These are phyloP conservation scores for Trypanosomatidae sp. DNA, from an alignment of 208 protist genomes.

Conservation along the genomic window DNA sequence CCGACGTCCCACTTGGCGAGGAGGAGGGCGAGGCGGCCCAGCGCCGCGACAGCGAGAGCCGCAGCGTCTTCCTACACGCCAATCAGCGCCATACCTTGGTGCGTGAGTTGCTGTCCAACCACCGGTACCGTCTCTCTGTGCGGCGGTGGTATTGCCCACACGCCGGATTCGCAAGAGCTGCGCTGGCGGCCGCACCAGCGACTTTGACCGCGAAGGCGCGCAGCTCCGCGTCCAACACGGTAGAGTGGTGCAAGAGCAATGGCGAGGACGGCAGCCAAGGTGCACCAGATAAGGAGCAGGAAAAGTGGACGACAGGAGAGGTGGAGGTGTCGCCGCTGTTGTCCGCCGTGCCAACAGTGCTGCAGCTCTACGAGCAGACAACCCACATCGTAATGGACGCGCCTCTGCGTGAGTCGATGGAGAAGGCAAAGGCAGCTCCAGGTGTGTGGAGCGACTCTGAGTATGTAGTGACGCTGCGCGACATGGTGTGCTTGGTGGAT, in stretches of 20 bases:
- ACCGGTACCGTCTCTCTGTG: conserved; percentile 79
- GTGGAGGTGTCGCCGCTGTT: not conserved
- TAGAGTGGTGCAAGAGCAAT: not conserved
- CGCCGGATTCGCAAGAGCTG: conserved; percentile 38
- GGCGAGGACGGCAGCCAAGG: not conserved
- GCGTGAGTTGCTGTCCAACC: conserved; percentile 70
- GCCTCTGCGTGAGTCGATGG: conserved; percentile 44
- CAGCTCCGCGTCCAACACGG: conserved; percentile 3
- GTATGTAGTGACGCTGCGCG: conserved; percentile 73
- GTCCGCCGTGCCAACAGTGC: not conserved
- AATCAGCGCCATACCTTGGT: conserved; percentile 57
- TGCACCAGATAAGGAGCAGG: not conserved
- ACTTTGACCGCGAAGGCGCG: conserved; percentile 3
- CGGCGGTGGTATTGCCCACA: conserved; percentile 88
- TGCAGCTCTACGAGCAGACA: conserved; percentile 15
- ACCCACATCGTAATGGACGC: conserved; percentile 15
- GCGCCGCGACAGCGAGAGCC: conserved; percentile 16
- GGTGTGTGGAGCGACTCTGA: conserved; percentile 79
- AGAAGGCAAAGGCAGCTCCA: conserved; percentile 45
- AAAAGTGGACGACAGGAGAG: not conserved
- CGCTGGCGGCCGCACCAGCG: not conserved
- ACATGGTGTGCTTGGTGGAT: conserved; percentile 75
- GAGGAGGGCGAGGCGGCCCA: conserved; percentile 27
- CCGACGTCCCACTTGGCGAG: conserved; percentile 57
- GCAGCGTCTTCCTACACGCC: conserved; percentile 41